Base-by-base conservation (phyloP, 2,329 filamentous ascomycete species). In the Capronia coronata region DNA sequence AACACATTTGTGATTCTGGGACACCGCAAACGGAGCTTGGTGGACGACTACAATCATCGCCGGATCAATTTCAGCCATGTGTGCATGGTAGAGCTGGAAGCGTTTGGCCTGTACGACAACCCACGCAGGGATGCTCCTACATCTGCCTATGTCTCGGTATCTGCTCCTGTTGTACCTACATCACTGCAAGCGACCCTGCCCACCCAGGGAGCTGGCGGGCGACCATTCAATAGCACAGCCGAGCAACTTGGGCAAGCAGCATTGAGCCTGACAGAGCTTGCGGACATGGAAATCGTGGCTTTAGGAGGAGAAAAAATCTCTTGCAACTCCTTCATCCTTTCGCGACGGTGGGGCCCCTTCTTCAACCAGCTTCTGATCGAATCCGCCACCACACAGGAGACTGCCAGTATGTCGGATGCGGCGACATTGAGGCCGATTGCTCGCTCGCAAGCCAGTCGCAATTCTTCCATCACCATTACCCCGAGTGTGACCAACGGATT, bases 11-110 rank as follows among this genome's bases (percentile, higher is more conserved):
- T 97, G 27, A 91, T 98, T 56, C 75, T 98, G 30, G 93, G 93
- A 40, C 94, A 96, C 66, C 81, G 93, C 30, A 95, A 94, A 68
- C 77, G 93, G 55, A 96, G 87, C 59, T 75, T 98, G 25, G 91
- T 97, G 0, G 91, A 98, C 60, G 93, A 98, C 67, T 98, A 98
- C 68, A 97, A 97, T 65, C 93, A 97, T 63, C 85, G 93, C 9
- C 84, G 93, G 21, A 94, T 98, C 68, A 98, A 98, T 68, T 98
- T 97, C 65, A 87, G 86, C 8, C 94, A 98, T 63, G 82, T 97
- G 22, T 97, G 93, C 67, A 86, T 97, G 76, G 91, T 98, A 7
- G 93, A 98, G 67, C 75, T 98, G 9, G 93, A 98, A 65, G 90
- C 93, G 0, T 98, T 97, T 71, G 93, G 93, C 1, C 82, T 98